phyloP scores from a whole-genome alignment of 1,284 basidiomycete genomes.

The Exobasidium rhododendri region DNA sequence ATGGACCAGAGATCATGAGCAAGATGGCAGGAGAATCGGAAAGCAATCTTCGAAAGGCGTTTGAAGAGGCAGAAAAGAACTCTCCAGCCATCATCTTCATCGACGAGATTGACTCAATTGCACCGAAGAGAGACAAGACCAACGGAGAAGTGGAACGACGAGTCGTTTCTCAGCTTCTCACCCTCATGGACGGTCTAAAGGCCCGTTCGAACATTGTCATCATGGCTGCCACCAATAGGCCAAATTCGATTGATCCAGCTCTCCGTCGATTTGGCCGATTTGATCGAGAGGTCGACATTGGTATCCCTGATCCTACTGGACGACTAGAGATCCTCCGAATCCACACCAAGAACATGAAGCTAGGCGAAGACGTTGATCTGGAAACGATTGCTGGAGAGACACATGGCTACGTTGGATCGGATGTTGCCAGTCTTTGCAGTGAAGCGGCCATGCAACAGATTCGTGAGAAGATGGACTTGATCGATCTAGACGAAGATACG shows the following conservation, averaged over 20 bases:
- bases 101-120: slow-evolving; percentile 98
- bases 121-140: slow-evolving; percentile 99
- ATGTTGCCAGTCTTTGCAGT: slow-evolving; percentile 91
- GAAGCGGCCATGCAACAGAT: slow-evolving; percentile 99
- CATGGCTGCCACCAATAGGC: slow-evolving; percentile 98
- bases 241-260: slow-evolving; percentile 98
- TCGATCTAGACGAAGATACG: slow-evolving; percentile 74
- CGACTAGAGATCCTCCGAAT: slow-evolving; percentile 97
- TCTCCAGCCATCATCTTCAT: slow-evolving; percentile 99
- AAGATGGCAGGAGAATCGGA: slow-evolving; percentile 99
- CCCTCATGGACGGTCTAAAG: slow-evolving; percentile 98
- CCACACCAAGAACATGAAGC: slow-evolving; percentile 99
- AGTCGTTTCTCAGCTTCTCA: slow-evolving; percentile 94
- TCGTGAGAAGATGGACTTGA: slow-evolving; percentile 95
- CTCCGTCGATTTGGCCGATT: slow-evolving; percentile 97
- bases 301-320: slow-evolving; percentile 96
- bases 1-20: slow-evolving; percentile 99
- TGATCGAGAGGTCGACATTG: slow-evolving; percentile 98
- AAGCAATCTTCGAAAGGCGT: slow-evolving; percentile 93
- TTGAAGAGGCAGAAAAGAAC: slow-evolving; percentile 99
- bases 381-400: slow-evolving; percentile 97
- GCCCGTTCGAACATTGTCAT: slow-evolving; percentile 98
- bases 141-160: slow-evolving; percentile 99
- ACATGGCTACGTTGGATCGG: slow-evolving; percentile 97
- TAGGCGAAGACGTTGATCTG: slow-evolving; percentile 93